Conservation (phyloP, 192 early-diverging fungal species). For the Phycomyces blakesleeanus region DNA sequence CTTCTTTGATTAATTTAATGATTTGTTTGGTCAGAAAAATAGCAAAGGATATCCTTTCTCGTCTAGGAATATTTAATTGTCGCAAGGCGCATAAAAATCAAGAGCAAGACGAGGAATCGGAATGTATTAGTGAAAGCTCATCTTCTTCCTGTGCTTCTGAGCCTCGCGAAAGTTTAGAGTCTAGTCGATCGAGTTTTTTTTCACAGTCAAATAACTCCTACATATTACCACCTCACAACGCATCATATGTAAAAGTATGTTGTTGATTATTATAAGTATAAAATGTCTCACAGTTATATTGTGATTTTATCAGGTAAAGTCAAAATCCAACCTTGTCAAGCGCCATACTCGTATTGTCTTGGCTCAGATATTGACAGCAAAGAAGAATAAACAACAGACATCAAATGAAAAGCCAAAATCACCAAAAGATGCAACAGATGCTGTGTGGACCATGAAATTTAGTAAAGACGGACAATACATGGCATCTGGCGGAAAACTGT, state of each 20-base stretch:
- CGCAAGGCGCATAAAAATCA: not conserved
- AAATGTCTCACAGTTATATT: not conserved
- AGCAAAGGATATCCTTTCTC: not conserved
- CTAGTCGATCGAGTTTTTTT: not conserved
- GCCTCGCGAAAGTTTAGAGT: not conserved
- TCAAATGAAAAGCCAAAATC: not conserved
- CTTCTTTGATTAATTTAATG: not conserved
- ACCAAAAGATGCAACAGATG: conserved; percentile 17
- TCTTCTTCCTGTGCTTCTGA: not conserved
- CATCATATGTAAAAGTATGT: conserved; percentile 27
- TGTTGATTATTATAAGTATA: not conserved
- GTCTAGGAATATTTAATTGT: not conserved
- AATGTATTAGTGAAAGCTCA: not conserved
- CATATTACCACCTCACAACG: conserved; percentile 8
- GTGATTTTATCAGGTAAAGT: conserved; percentile 13
- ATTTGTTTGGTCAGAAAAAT: not conserved
- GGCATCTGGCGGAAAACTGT: conserved; percentile 78
- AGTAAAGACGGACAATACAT: conserved; percentile 75
- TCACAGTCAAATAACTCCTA: not conserved
- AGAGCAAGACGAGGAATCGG: not conserved
- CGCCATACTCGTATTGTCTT: conserved; percentile 18
- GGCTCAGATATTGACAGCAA: conserved; percentile 20
- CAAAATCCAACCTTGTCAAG: conserved; percentile 23
- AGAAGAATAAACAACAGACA: not conserved
- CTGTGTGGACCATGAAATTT: conserved; percentile 76